Percentiles rank a stretch among this genome's conserved stretches.
Evolutionary conservation across 768 basidiomycete species (phyloP).

Genomic region (Pleurotus salmoneostramineus): DNA sequence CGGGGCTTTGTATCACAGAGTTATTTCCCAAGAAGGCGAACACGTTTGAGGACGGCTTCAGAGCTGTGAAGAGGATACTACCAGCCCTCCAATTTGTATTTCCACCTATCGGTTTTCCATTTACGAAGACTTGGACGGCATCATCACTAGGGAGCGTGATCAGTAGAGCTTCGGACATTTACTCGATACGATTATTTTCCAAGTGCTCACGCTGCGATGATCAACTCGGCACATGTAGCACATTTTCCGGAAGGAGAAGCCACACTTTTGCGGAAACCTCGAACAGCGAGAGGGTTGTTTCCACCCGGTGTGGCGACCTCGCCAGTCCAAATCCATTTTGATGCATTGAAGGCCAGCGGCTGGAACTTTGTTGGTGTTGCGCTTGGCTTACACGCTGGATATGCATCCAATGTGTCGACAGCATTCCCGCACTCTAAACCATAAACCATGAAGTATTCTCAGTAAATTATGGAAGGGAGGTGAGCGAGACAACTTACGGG

Average conservation of each 20-base stretch:
- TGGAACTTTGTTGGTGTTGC: not conserved
- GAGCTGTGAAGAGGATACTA: not conserved
- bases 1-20: not conserved
- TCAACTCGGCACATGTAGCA: constrained; percentile 15
- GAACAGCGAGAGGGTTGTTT: constrained; percentile 9
- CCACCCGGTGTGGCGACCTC: not conserved
- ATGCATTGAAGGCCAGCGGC: not conserved
- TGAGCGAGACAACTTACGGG: too few relatives aligned
- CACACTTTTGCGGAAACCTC: constrained; percentile 26
- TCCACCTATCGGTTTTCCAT: too few relatives aligned
- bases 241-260: constrained; percentile 18
- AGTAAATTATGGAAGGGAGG: too few relatives aligned
- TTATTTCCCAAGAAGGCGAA: not conserved
- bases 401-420: too few relatives aligned
- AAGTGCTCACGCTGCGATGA: constrained; percentile 18
- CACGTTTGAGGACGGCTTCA: constrained; percentile 2
- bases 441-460: too few relatives aligned
- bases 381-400: too few relatives aligned
- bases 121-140: too few relatives aligned
- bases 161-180: too few relatives aligned
- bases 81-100: too few relatives aligned
- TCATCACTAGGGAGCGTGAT: too few relatives aligned
- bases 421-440: too few relatives aligned
- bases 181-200: not conserved
- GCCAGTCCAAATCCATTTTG: not conserved